Conservation (phyloP, 352 stramenopile genomes). For the Phytophthora kernoviae region DNA sequence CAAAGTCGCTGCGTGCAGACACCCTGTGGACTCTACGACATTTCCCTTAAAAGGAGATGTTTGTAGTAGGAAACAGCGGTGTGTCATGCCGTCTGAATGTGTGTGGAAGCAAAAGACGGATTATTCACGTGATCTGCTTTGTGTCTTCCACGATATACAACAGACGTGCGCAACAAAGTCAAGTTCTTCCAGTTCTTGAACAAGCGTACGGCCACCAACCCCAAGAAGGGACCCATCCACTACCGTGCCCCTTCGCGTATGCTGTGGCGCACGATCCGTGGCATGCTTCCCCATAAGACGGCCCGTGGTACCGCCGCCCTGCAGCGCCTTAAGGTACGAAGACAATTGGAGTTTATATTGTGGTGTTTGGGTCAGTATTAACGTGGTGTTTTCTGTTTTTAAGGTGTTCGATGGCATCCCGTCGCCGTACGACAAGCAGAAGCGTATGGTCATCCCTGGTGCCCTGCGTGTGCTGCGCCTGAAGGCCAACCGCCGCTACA, state of each 20-base stretch:
- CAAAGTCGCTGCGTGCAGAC: constrained; percentile 91
- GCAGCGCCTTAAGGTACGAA: constrained; percentile 91
- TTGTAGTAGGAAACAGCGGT: constrained; percentile 38
- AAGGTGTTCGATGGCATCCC: constrained; percentile 99
- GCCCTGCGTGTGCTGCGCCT: constrained; percentile 95
- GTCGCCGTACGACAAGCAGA: constrained; percentile 98
- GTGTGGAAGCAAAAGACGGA: constrained; percentile 28
- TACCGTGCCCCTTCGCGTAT: constrained; percentile 97
- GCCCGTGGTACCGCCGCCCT: constrained; percentile 95
- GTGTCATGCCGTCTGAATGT: constrained; percentile 82
- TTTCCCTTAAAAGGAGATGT: constrained; percentile 17
- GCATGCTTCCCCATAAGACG: constrained; percentile 99
- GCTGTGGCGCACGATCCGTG: constrained; percentile 92
- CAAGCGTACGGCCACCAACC: constrained; percentile 99
- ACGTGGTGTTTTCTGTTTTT: neutral
- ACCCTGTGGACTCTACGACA: constrained; percentile 49
- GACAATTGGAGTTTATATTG: neutral
- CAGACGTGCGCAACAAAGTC: constrained; percentile 96
- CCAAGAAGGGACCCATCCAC: constrained; percentile 96
- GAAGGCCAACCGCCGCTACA: constrained; percentile 95
- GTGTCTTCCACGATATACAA: constrained; percentile 34
- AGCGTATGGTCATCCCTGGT: constrained; percentile 98
- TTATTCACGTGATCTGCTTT: constrained; percentile 34
- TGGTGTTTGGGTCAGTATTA: neutral
- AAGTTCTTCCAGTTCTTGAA: constrained; percentile 99